Evolutionary conservation across 768 basidiomycete species (phyloP), one percentile per base, ranked within the genome.

Genomic region (Lyophyllum decastes): DNA sequence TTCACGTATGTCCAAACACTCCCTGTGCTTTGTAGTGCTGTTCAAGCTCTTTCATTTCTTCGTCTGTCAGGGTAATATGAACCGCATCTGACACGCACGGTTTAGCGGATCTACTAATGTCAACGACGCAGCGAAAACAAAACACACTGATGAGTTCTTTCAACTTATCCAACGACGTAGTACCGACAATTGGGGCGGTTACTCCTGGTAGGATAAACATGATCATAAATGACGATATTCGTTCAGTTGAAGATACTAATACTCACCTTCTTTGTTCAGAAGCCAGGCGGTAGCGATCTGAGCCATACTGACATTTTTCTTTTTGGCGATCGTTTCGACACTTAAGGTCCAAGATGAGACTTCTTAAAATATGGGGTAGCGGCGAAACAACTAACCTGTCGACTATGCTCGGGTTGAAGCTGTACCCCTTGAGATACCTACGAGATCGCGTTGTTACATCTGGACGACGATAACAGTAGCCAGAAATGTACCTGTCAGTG

Each of bases 271-370:
- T 63, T 82, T 82, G 25, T 65, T 46, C 40, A 78, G 53, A 0
- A 67, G 66, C 80, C 80, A 81, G 2, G 79, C 78, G n/a, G 84
- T 61, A 8, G 82, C 74, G 12, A 85, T 70, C 59, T 84, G 82
- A 0, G 84, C 82, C 86, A 88, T 88, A 30, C 73, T 78, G 5
- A 76, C 69, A 5, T 75, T 75, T 45, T 76, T 77, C 46, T 78
- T 75, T 64, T 82, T 83, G 8, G 85, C 80, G 48, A 87, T 70
- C 57, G 78, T 72, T 60, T 86, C 82, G 44, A 57, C 56, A 21
- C 56, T 57, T 22, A 1, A 33, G 11, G 4, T 1, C 21, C 21
- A 45, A 12, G 11, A 24, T 45, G 19, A 45, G 44, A 5, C 10
- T 11, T 5, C 78, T 52, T 5, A 14, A 17, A 11, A 26, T 16